phyloP scores from a whole-genome alignment of 768 basidiomycete species.

The Collybia sp. region DNA sequence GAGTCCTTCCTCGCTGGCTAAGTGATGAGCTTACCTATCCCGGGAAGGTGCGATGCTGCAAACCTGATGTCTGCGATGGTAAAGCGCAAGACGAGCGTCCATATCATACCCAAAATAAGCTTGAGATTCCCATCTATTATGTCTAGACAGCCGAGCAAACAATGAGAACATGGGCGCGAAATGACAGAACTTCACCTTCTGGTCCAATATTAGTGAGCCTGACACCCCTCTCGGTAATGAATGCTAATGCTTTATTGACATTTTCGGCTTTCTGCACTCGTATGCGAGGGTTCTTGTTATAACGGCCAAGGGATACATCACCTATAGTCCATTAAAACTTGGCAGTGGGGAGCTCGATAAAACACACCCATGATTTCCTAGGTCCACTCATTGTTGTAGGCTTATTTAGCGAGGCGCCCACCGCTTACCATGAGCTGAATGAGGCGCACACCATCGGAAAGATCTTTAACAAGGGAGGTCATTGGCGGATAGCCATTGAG shows the following conservation, averaged over 20 bases:
- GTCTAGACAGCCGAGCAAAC: conserved; percentile 42
- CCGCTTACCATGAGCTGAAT: conserved; percentile 84
- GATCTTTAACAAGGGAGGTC: conserved; percentile 83
- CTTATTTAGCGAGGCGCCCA: neutral
- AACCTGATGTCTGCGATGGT: conserved; percentile 98
- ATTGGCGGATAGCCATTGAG: conserved; percentile 80
- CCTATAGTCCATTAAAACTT: conserved; percentile 34
- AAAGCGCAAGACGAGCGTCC: conserved; percentile 95
- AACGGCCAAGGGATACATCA: conserved; percentile 89
- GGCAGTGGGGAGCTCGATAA: conserved; percentile 1
- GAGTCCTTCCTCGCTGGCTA: conserved; percentile 88
- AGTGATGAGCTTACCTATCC: neutral
- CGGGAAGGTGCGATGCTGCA: conserved; percentile 15
- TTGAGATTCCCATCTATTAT: conserved; percentile 99
- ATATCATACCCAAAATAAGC: conserved; percentile 98
- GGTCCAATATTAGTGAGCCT: conserved; percentile 98
- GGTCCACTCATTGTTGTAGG: conserved; percentile 2
- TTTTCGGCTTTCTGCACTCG: conserved; percentile 98
- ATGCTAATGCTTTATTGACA: conserved; percentile 93
- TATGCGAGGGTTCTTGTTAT: conserved; percentile 86
- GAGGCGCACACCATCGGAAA: conserved; percentile 91
- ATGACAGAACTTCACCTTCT: conserved; percentile 83
- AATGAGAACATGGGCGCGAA: neutral
- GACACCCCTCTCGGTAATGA: conserved; percentile 90
- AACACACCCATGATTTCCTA: conserved; percentile 94